These are phyloP conservation scores for Ascochyta pisi DNA, from an alignment of 2,329 filamentous ascomycete genomes.

Conservation along the genomic window DNA sequence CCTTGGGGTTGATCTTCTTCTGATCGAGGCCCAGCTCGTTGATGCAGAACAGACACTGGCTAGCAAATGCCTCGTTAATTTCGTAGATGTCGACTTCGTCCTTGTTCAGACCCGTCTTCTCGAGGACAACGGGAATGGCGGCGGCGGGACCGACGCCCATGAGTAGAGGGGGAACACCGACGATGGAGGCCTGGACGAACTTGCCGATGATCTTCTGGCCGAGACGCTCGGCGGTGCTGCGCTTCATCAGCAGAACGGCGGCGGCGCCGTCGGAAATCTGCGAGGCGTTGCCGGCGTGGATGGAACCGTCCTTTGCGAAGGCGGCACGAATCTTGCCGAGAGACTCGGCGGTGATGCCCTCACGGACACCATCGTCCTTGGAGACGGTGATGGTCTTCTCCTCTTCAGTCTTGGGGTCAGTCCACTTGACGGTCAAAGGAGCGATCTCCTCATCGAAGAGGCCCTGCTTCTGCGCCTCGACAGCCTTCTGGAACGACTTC, in stretches of 20 bases:
- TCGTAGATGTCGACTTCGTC: constrained; percentile 94
- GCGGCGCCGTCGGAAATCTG: constrained; percentile 95
- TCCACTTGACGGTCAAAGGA: constrained; percentile 84
- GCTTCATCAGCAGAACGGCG: constrained; percentile 94
- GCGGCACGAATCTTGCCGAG: constrained; percentile 90
- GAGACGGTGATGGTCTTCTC: constrained; percentile 81
- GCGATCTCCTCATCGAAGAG: constrained; percentile 92
- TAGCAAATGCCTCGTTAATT: constrained; percentile 99
- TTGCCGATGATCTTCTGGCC: constrained; percentile 92
- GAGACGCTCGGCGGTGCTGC: constrained; percentile 84
- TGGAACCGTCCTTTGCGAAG: constrained; percentile 88
- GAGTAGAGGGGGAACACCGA: constrained; percentile 88
- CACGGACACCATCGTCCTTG: constrained; percentile 85
- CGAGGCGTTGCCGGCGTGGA: constrained; percentile 94
- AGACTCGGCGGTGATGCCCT: constrained; percentile 84
- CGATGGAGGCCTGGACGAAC: constrained; percentile 83
- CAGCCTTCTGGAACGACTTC: constrained; percentile 88
- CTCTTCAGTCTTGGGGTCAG: constrained; percentile 90
- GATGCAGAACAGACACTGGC: constrained; percentile 91
- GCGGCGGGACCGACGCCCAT: constrained; percentile 98
- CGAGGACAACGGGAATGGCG: constrained; percentile 89
- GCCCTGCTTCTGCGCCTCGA: constrained; percentile 83
- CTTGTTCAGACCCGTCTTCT: constrained; percentile 83
- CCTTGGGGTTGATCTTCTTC: constrained; percentile 96
- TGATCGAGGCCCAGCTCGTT: constrained; percentile 82